These are phyloP conservation scores for Adansonia gregorii DNA, from an alignment of 441 rosid species.

Conservation along the genomic window DNA sequence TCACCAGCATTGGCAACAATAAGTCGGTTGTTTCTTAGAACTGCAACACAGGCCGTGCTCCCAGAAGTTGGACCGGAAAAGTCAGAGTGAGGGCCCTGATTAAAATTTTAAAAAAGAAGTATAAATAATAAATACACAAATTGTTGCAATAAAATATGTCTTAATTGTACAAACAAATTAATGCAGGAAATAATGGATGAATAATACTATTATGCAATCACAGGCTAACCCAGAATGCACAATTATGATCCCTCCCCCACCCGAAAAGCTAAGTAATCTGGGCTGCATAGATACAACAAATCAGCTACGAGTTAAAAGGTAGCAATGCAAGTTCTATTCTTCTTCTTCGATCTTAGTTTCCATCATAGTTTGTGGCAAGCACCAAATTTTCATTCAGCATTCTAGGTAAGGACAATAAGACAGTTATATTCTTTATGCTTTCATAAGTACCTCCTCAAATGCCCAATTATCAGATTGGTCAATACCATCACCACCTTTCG, in stretches of 20 bases:
- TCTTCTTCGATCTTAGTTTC: background rate
- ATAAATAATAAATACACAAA: constrained; percentile 11
- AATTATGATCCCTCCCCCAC: background rate
- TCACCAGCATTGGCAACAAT: constrained; percentile 93
- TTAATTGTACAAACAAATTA: constrained; percentile 6
- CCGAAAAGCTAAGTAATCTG: background rate
- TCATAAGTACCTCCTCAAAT: constrained; percentile 68
- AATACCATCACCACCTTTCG: constrained; percentile 55
- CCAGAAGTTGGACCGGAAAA: constrained; percentile 84
- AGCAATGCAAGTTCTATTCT: constrained; percentile 10
- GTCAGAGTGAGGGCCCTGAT: constrained; percentile 93
- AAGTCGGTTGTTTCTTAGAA: constrained; percentile 62
- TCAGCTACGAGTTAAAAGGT: constrained; percentile 10
- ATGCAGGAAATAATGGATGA: background rate
- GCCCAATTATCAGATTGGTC: constrained; percentile 70
- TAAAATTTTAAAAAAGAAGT: background rate
- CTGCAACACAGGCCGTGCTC: constrained; percentile 82
- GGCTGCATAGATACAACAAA: background rate
- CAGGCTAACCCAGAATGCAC: background rate
- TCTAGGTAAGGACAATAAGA: background rate
- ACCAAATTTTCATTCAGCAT: background rate
- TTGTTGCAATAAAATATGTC: constrained; percentile 4
- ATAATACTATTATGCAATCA: background rate
- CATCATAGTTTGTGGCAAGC: constrained; percentile 1
- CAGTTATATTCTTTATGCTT: background rate